Base-by-base conservation (phyloP, 768 basidiomycete genomes). In the Serendipita sp. region DNA sequence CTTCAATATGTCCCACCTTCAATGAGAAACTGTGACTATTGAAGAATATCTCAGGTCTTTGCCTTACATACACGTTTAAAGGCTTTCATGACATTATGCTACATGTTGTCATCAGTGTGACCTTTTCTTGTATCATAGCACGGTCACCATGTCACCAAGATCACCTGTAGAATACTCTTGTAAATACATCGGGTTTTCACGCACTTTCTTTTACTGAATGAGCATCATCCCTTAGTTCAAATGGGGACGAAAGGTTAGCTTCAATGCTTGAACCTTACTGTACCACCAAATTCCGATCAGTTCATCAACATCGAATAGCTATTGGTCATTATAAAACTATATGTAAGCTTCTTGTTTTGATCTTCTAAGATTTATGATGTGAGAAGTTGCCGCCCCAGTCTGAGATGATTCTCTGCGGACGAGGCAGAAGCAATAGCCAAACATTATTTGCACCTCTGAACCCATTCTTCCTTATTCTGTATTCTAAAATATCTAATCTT, bases 1-100 rank as follows among this genome's bases (percentile, higher is more conserved):
- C 72, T 91, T 62, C 77, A 82, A 48, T 91, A 83, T 79, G 75
- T 92, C 32, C 82, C 85, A 65, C 89, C 90, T 2, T 79, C 75
- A 0, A 71, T 84, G 74, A 79, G 90, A 63, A 92, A 90, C 70
- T 87, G 88, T 0, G 84, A 87, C 71, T 73, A 76, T 28, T 86
- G 73, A 78, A 46, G 37, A 2, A 60, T 16, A 10, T 13, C 24
- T 63, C 28, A 46, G 24, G 24, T 24, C 24, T 24, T 24, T 24
- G 24, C 24, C 24, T 24, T 24, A 24, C 24, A 24, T 24, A 24
- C 24, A 24, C 24, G 24, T 24, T 24, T 24, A 24, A 24, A 41
- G 13, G 38, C 38, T 41, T 41, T 41, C 13, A 41, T 41, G 38
- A 41, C 38, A 41, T 7, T 41, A 41, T 7, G 7, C 38, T 41